Conservation (phyloP, 225 moss, liverwort and hornwort genomes). For the Polytrichum formosum region DNA sequence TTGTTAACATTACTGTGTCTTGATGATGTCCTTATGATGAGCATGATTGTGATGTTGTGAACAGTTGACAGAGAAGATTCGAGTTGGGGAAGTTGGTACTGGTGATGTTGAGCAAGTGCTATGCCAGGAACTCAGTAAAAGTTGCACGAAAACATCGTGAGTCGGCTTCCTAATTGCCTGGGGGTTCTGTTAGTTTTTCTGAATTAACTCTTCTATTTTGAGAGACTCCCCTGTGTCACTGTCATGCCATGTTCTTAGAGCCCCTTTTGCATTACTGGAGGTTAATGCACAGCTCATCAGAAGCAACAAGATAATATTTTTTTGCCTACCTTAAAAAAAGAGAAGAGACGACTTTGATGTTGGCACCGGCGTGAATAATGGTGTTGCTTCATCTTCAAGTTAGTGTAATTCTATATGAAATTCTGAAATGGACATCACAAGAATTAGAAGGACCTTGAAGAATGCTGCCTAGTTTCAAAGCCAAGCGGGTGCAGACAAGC, state of each 20-base stretch:
- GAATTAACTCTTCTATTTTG: neutral
- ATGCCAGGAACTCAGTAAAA: conserved; percentile 42
- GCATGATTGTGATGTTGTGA: neutral
- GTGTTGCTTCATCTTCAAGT: too few relatives aligned
- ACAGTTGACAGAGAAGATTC: conserved; percentile 44
- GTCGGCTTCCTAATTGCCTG: conserved; percentile 3
- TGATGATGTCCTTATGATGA: too few relatives aligned
- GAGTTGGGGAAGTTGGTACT: conserved; percentile 34
- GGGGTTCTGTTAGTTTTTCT: neutral
- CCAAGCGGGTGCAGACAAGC: too few relatives aligned
- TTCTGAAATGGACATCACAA: too few relatives aligned
- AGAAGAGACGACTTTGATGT: too few relatives aligned
- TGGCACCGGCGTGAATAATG: too few relatives aligned
- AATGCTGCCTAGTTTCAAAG: too few relatives aligned
- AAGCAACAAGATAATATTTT: too few relatives aligned
- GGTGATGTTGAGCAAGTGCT: conserved; percentile 43
- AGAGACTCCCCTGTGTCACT: conserved; percentile 1
- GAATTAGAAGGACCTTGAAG: too few relatives aligned
- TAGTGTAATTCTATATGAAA: too few relatives aligned
- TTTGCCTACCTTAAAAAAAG: too few relatives aligned
- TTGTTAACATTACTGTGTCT: neutral
- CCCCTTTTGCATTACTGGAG: conserved; percentile 3
- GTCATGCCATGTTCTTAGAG: neutral
- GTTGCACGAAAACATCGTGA: conserved; percentile 28
- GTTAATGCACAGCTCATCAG: neutral